These are phyloP conservation scores for Boletus rubropictus DNA, from an alignment of 768 basidiomycete species.

Conservation along the genomic window DNA sequence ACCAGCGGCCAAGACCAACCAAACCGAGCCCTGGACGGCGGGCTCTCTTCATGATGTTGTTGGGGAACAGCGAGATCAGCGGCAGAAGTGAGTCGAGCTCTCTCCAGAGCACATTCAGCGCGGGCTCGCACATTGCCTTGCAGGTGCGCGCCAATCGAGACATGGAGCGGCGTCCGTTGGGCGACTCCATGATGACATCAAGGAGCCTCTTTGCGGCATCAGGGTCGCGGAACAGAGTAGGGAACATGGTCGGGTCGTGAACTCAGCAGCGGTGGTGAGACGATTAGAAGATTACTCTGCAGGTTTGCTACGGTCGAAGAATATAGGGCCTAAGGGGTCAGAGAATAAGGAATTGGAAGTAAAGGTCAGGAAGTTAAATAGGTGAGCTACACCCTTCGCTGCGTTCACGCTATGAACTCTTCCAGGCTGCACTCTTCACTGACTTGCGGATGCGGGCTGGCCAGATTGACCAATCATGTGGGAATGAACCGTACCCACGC, in stretches of 20 bases:
- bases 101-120: conserved; percentile 68
- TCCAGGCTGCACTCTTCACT: conserved; percentile 22
- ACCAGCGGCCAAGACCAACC: conserved; percentile 39
- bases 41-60: conserved; percentile 59
- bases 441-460: conserved; percentile 32
- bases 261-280: conserved; percentile 39
- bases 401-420: conserved; percentile 40
- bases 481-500: conserved; percentile 22
- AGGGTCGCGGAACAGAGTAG: conserved; percentile 55
- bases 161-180: conserved; percentile 61
- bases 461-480: conserved; percentile 21
- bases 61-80: conserved; percentile 66
- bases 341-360: conserved; percentile 36
- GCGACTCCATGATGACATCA: conserved; percentile 48
- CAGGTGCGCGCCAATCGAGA: conserved; percentile 73
- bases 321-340: conserved; percentile 32
- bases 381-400: conserved; percentile 36
- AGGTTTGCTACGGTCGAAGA: conserved; percentile 28
- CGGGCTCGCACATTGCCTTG: conserved; percentile 65
- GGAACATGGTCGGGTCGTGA: conserved; percentile 47
- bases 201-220: conserved; percentile 50
- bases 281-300: conserved; percentile 25
- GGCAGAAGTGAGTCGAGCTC: conserved; percentile 73
- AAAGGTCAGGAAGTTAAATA: conserved; percentile 27
- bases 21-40: conserved; percentile 71